A percentile compares a stretch with the other conserved stretches of the same genome.
Evolutionary conservation across 352 stramenopile species (phyloP).

Genomic region (Albugo candida): DNA sequence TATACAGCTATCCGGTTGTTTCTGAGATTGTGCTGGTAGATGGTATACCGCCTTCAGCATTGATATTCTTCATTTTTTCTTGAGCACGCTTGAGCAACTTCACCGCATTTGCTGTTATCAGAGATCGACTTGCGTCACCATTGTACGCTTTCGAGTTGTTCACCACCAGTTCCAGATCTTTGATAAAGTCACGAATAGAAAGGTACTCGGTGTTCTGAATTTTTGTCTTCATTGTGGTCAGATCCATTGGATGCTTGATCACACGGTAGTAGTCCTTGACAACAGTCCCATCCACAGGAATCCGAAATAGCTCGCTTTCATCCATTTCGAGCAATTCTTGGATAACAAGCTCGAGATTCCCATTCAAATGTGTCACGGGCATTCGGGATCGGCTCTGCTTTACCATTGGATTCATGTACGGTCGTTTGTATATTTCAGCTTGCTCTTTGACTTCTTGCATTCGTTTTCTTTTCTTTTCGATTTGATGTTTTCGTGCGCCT

Average conservation of each 20-base stretch:
- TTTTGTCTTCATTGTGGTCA: conserved; percentile 45
- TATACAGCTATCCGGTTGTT: background rate
- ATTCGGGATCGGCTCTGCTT: conserved; percentile 62
- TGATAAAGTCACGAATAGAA: conserved; percentile 72
- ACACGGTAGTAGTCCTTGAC: conserved; percentile 67
- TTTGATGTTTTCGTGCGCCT: conserved; percentile 47
- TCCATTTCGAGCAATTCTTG: conserved; percentile 47
- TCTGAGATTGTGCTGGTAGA: background rate
- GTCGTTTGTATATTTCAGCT: conserved; percentile 60
- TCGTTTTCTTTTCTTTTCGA: conserved; percentile 65
- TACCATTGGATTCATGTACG: conserved; percentile 44
- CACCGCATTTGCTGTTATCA: conserved; percentile 62
- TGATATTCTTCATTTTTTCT: conserved; percentile 47
- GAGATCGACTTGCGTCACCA: conserved; percentile 33
- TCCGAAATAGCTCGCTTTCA: conserved; percentile 58
- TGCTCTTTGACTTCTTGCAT: conserved; percentile 53
- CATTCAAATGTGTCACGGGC: conserved; percentile 53
- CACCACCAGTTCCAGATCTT: conserved; percentile 70
- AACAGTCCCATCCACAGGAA: conserved; percentile 30
- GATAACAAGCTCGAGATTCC: conserved; percentile 38
- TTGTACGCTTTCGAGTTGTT: conserved; percentile 76
- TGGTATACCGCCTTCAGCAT: conserved; percentile 21
- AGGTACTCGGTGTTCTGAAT: conserved; percentile 44
- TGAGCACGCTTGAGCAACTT: conserved; percentile 56
- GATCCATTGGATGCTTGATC: conserved; percentile 75